Evolutionary conservation across 2,329 filamentous ascomycete species (phyloP).

Genomic region (Sarocladium oryzae): DNA sequence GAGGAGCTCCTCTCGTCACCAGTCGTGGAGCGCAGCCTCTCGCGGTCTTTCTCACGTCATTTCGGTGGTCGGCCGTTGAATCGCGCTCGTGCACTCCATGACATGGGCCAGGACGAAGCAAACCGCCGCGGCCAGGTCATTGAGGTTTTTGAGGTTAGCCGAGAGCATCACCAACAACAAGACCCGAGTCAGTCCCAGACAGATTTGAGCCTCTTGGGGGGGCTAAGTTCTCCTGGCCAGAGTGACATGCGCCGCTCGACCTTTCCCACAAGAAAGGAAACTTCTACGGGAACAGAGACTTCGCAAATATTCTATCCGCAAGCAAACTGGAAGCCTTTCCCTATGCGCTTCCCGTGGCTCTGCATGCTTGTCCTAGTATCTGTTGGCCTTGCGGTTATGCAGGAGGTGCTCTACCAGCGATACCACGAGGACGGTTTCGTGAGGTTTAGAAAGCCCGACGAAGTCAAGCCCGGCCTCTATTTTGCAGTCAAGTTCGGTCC

Average conservation of each 20-base stretch:
- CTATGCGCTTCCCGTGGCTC: slow-evolving; percentile 58
- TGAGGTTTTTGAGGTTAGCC: slow-evolving; percentile 42
- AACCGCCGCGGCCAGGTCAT: slow-evolving; percentile 54
- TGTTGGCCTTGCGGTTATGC: slow-evolving; percentile 39
- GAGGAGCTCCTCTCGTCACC: slow-evolving; percentile 41
- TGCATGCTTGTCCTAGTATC: slow-evolving; percentile 47
- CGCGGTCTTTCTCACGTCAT: slow-evolving; percentile 35
- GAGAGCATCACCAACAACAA: slow-evolving; percentile 27
- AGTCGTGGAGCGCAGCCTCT: slow-evolving; percentile 27
- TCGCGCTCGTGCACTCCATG: slow-evolving; percentile 37
- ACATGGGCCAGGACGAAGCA: slow-evolving; percentile 50
- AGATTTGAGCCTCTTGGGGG: slow-evolving; percentile 46
- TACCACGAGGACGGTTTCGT: slow-evolving; percentile 40
- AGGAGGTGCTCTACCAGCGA: slow-evolving; percentile 49
- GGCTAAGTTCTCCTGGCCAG: slow-evolving; percentile 26
- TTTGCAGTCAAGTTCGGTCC: slow-evolving; percentile 59
- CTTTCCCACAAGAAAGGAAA: slow-evolving; percentile 24
- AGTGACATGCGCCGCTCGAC: slow-evolving; percentile 30
- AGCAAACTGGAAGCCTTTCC: slow-evolving; percentile 60
- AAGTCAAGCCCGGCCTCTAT: slow-evolving; percentile 46
- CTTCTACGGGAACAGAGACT: slow-evolving; percentile 27
- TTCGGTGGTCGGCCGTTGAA: slow-evolving; percentile 17
- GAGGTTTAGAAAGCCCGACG: slow-evolving; percentile 40
- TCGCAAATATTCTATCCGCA: slow-evolving; percentile 53
- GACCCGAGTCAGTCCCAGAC: no score